Evolutionary conservation across 495 filamentous ascomycete species (phyloP), one percentile per base, ranked within the genome.

Genomic region (Xylaria grammica): DNA sequence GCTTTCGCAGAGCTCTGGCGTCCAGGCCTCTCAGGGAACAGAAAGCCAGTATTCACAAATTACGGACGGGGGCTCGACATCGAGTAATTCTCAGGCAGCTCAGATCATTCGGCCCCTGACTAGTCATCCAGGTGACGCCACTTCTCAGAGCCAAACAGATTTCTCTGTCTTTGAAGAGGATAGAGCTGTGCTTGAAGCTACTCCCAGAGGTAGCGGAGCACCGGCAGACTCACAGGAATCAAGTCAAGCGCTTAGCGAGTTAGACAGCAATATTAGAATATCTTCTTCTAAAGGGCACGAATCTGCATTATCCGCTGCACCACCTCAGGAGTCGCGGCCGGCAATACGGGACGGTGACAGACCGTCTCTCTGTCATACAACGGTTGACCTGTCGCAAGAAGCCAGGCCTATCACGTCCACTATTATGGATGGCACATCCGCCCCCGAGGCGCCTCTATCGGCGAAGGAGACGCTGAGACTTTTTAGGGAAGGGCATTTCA

Each of bases 381-480:
- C 40, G 20, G 19, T 44, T 36, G 51, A 38, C 13, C 30, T 11
- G 36, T 4, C 50, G 44, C 62, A 42, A 24, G 20, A 57, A 29
- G 36, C 8, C 22, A 34, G 29, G n/a, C 48, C 53, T 40, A 52
- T 30, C n/a, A 59, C 51, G 19, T 36, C 56, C 42, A 30, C n/a
- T 10, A 61, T 27, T 9, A 78, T 78, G 76, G 74, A 75, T 26
- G 46, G 22, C 24, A 26, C 50, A 19, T 44, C 63, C 15, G 44
- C 60, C 30, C 9, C 61, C 9, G 45, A 34, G 34, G 46, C 58
- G 24, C 68, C 67, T 15, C 42, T 48, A n/a, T 73, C 75, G 29
- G 74, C 70, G 24, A 65, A 68, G 19, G 77, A 79, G n/a, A 69
- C 62, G 34, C 29, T 79, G 6, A 71, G 62, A 50, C 30, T 55